Evolutionary conservation across 2,329 filamentous ascomycete genomes (phyloP), one percentile per base, ranked within the genome.

Genomic region (Penicillium vulpinum): DNA sequence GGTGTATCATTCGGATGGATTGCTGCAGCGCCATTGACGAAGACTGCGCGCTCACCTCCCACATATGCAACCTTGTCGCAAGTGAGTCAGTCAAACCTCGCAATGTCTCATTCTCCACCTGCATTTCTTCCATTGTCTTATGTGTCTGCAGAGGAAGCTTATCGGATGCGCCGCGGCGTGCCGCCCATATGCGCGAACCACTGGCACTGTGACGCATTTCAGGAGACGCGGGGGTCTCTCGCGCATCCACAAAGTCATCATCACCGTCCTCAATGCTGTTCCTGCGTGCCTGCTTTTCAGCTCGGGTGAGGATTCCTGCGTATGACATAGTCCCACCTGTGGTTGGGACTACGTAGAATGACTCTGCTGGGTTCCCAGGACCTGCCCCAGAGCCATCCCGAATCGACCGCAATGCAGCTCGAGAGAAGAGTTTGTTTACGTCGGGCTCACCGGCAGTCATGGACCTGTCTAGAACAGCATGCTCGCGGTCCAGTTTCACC

Each of bases 261-360:
- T 92, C 88, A 31, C 85, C 85, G 29, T 88, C 84, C n/a, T 87
- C 84, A 3, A 83, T 77, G 57, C 80, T 79, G 38, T 73, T 76
- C 24, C 71, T 66, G 26, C 74, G 73, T 8, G 73, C 70, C 51
- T 77, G 73, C 52, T 77, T 80, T 59, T 79, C 75, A 8, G 77
- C 76, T 26, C 79, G 74, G 31, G 75, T 88, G 21, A 96, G 79
- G 51, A 99, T 97, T 60, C 89, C 92, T 43, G 94, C 92, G 70
- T 97, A 99, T 0, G 92, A 94, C 58, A 92, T 88, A 3, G 92
- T 97, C 62, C 93, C 92, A 5, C 94, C 93, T 18, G 90, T 91
- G 0, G 90, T 90, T 4, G 93, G 94, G 1, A 99, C 94, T 1
- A 97, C 89, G 72, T 97, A 97, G 77, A 99, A 99, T 9, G 90